Percentiles rank a stretch among this genome's conserved stretches.
phyloP scores from a whole-genome alignment of 257 asterid genomes.

The Oldenlandia corymbosa region DNA sequence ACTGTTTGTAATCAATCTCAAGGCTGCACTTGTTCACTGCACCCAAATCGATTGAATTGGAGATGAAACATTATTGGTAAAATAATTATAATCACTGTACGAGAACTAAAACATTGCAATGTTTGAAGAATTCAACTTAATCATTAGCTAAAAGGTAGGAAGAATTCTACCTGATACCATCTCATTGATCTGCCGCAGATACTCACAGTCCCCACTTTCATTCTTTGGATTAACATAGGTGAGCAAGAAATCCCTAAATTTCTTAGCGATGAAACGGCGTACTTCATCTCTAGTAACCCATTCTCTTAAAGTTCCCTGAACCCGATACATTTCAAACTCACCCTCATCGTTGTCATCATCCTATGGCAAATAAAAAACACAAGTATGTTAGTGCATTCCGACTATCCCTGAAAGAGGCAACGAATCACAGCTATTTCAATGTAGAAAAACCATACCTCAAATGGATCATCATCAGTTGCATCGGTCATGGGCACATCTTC shows the following conservation, averaged over 20 bases:
- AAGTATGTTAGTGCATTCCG: too few relatives aligned
- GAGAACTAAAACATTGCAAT: constrained; percentile 1
- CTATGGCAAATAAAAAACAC: constrained; percentile 40
- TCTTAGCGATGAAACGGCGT: constrained; percentile 84
- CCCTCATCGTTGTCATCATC: constrained; percentile 86
- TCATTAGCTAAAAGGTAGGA: not conserved
- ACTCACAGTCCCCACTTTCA: constrained; percentile 79
- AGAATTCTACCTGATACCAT: constrained; percentile 79
- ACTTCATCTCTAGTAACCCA: constrained; percentile 99
- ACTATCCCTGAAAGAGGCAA: too few relatives aligned
- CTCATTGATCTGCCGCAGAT: constrained; percentile 87
- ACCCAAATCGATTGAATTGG: constrained; percentile 22
- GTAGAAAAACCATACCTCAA: constrained; percentile 38
- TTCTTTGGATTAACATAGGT: constrained; percentile 74
- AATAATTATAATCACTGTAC: not conserved
- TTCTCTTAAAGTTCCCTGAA: constrained; percentile 95
- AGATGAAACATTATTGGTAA: not conserved
- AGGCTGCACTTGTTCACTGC: constrained; percentile 98
- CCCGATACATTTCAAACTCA: constrained; percentile 83
- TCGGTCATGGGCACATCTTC: constrained; percentile 87
- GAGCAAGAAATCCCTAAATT: constrained; percentile 83
- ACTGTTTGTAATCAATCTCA: constrained; percentile 91
- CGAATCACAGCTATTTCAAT: constrained; percentile 2
- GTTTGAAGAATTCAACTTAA: not conserved
- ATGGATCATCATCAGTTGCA: constrained; percentile 74